These are phyloP conservation scores for Coemansia sp. DNA, from an alignment of 192 early-diverging fungal species.

Conservation along the genomic window DNA sequence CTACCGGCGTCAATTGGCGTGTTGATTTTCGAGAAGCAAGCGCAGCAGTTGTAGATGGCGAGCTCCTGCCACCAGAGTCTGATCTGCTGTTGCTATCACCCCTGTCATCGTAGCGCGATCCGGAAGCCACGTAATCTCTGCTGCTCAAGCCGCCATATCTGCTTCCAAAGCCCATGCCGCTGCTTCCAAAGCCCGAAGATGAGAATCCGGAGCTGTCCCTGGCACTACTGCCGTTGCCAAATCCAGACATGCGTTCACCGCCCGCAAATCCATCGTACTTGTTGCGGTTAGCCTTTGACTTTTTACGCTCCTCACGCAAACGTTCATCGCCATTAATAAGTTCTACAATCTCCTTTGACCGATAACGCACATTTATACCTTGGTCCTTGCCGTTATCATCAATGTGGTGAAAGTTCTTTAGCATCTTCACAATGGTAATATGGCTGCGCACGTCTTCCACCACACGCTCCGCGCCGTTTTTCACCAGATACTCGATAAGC, in stretches of 20 bases:
- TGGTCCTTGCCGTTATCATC: slow-evolving; percentile 97
- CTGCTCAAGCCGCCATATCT: slow-evolving; percentile 44
- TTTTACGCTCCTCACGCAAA: slow-evolving; percentile 83
- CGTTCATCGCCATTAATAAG: slow-evolving; percentile 73
- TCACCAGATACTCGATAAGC: slow-evolving; percentile 90
- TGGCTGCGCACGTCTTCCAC: slow-evolving; percentile 84
- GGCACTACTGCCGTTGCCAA: slow-evolving; percentile 39
- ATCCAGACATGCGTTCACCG: slow-evolving; percentile 33
- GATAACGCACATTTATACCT: slow-evolving; percentile 86
- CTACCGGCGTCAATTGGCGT: slow-evolving; percentile 26
- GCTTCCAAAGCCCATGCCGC: slow-evolving; percentile 27
- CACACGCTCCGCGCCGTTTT: slow-evolving; percentile 91
- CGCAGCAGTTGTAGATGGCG: slow-evolving; percentile 21
- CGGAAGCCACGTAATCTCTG: slow-evolving; percentile 22
- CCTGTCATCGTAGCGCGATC: slow-evolving; percentile 25
- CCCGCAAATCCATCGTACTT: slow-evolving; percentile 84
- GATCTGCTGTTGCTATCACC: slow-evolving; percentile 42
- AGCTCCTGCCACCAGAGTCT: slow-evolving; percentile 23
- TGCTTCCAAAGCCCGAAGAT: slow-evolving; percentile 59
- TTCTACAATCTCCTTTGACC: slow-evolving; percentile 88
- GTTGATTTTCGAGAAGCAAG: slow-evolving; percentile 27
- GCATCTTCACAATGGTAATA: slow-evolving; percentile 84
- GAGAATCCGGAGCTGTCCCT: slow-evolving; percentile 24
- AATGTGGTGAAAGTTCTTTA: slow-evolving; percentile 83
- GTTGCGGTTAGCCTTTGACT: slow-evolving; percentile 82